Conservation (phyloP, 441 rosid species). For the Rhodomyrtus psidioides region DNA sequence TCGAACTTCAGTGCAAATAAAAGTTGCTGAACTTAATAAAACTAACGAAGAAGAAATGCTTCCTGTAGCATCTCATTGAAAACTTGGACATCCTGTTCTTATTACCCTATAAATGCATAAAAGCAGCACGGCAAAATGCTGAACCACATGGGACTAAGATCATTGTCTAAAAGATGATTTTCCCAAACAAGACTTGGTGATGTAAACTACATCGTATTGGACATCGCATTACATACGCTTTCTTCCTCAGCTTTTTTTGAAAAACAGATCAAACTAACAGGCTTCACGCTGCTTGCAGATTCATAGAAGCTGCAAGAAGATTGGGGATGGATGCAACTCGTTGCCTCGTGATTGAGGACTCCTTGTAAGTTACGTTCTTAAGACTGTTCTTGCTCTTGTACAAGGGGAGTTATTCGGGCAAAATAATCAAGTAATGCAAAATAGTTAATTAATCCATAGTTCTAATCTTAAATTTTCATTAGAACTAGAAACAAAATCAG, state of each 20-base stretch:
- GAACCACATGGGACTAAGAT: background rate
- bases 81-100: background rate
- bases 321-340: slow-evolving; percentile 21
- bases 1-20: background rate
- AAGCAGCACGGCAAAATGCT: background rate
- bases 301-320: slow-evolving; percentile 34
- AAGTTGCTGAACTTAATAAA: background rate
- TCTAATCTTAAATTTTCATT: background rate
- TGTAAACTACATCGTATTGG: background rate
- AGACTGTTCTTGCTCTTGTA: background rate
- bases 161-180: background rate
- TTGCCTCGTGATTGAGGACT: slow-evolving; percentile 41
- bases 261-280: background rate
- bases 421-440: background rate
- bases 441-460: background rate
- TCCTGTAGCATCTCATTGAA: background rate
- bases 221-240: background rate
- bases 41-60: background rate
- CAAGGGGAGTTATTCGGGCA: background rate
- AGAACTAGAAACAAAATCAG: background rate
- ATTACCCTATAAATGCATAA: background rate
- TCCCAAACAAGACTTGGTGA: background rate
- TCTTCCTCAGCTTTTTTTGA: background rate
- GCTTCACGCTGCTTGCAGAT: slow-evolving; percentile 10
- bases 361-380: slow-evolving; percentile 22